phyloP scores from a whole-genome alignment of 2,329 filamentous ascomycete species.

The Microcyclospora tardicrescens region DNA sequence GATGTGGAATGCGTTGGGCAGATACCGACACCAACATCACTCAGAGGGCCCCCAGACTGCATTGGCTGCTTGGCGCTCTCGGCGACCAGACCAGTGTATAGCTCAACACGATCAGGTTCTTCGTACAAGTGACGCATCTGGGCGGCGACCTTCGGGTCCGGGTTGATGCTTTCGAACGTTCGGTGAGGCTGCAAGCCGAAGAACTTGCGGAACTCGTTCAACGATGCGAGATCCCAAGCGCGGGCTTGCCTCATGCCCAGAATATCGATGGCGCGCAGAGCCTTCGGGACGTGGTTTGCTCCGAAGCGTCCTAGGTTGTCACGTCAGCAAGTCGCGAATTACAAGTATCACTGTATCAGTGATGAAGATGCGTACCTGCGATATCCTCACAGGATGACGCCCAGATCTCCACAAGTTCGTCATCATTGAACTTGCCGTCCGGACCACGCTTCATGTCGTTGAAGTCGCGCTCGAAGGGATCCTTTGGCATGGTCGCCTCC shows the following conservation, averaged over 20 bases:
- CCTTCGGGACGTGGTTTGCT: conserved; percentile 56
- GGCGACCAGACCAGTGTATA: conserved; percentile 66
- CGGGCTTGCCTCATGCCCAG: conserved; percentile 67
- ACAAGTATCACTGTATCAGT: too few relatives aligned
- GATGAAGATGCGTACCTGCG: conserved; percentile 31
- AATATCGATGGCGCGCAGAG: conserved; percentile 65
- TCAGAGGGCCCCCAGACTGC: neutral
- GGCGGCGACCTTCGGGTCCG: conserved; percentile 56
- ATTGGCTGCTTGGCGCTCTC: conserved; percentile 65
- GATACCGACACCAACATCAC: conserved; percentile 56
- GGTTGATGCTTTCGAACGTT: conserved; percentile 73
- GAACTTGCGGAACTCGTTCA: conserved; percentile 78
- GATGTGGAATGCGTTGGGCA: conserved; percentile 65
- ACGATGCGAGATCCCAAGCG: conserved; percentile 61
- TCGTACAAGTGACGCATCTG: conserved; percentile 53
- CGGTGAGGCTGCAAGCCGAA: conserved; percentile 65
- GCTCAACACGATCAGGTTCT: conserved; percentile 65
- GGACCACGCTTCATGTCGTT: conserved; percentile 5
- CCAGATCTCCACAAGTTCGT: conserved; percentile 41
- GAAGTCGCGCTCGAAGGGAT: conserved; percentile 34
- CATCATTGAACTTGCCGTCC: conserved; percentile 43
- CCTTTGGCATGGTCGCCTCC: conserved; percentile 15
- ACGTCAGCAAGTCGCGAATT: neutral
- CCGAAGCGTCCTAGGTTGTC: conserved; percentile 32
- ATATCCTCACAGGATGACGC: conserved; percentile 45